Evolutionary conservation across 768 basidiomycete species (phyloP).

Genomic region (Daedalea quercina): DNA sequence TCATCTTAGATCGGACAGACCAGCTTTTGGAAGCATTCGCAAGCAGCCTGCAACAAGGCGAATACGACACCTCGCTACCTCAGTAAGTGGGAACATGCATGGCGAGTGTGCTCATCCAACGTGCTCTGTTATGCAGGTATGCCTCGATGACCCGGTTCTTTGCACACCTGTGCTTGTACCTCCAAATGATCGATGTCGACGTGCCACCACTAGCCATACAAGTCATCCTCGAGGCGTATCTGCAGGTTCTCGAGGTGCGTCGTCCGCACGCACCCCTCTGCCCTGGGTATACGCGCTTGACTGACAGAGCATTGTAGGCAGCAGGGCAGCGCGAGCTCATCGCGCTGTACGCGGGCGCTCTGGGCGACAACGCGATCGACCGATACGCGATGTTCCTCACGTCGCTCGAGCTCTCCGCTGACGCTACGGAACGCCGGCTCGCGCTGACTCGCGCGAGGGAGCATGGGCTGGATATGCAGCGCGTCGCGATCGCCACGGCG

Average conservation of each 20-base stretch:
- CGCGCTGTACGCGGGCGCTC: constrained; percentile 87
- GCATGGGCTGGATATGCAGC: constrained; percentile 76
- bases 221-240: constrained; percentile 80
- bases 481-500: constrained; percentile 76
- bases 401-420: constrained; percentile 59
- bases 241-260: constrained; percentile 77
- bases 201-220: constrained; percentile 74
- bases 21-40: constrained; percentile 66
- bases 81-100: constrained; percentile 40
- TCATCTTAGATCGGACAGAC: constrained; percentile 67
- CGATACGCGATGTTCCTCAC: constrained; percentile 89
- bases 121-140: constrained; percentile 38
- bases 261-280: background rate
- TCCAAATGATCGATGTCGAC: constrained; percentile 72
- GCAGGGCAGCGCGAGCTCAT: constrained; percentile 82
- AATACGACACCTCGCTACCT: constrained; percentile 38
- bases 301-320: constrained; percentile 30
- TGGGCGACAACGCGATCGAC: constrained; percentile 87
- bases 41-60: constrained; percentile 43
- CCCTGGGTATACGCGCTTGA: background rate
- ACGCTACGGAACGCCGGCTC: constrained; percentile 54
- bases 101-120: background rate
- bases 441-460: constrained; percentile 74
- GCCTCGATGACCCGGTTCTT: constrained; percentile 81
- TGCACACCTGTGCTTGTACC: constrained; percentile 85